Base-by-base conservation (phyloP, 2,329 filamentous ascomycete genomes). In the Neofusicoccum umdonicola region DNA sequence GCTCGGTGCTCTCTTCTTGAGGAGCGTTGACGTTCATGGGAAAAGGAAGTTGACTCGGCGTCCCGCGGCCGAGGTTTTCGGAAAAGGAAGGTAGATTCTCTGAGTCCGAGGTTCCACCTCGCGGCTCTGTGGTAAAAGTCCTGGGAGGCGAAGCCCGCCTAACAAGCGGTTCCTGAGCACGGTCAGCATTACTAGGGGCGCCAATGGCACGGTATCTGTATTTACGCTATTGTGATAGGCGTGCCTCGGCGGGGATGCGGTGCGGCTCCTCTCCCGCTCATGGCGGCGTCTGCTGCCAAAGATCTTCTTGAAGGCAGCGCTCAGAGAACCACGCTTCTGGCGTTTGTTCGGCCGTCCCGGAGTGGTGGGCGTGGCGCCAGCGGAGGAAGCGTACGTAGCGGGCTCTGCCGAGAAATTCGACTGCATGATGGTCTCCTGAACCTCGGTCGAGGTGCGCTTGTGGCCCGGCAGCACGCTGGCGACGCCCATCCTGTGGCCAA, bases 11-110 rank as follows among this genome's bases (percentile, higher is more conserved):
- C 31, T 64, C 52, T 50, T 64, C 54, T 37, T 73, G 69, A 17
- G 76, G 75, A 8, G 75, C 75, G 63, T 78, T 78, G 48, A 78
- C 74, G 51, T 78, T 78, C 76, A 78, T 78, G 1, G 76, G 76
- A 58, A 76, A 78, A 0, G 76, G 76, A 8, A 78, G 70, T 48
- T 76, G 74, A 50, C 72, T 73, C 11, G 8, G 76, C 75, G 65
- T 77, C 74, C 63, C 76, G 69, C 39, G 74, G 74, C 58, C 71
- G 54, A 48, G 73, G 63, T 64, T 76, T 74, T 62, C 71, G 67
- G 27, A 76, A 70, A 6, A 72, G 69, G 45, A 51, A 52, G 56
- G 63, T 22, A 44, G 34, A 12, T 17, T 42, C 15, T 58, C 54
- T 34, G 54, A 58, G 12, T 39, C 17, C n/a, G 54, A 58, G 8